Conservation (phyloP, 352 stramenopile genomes). For the Pythium dissimile region DNA sequence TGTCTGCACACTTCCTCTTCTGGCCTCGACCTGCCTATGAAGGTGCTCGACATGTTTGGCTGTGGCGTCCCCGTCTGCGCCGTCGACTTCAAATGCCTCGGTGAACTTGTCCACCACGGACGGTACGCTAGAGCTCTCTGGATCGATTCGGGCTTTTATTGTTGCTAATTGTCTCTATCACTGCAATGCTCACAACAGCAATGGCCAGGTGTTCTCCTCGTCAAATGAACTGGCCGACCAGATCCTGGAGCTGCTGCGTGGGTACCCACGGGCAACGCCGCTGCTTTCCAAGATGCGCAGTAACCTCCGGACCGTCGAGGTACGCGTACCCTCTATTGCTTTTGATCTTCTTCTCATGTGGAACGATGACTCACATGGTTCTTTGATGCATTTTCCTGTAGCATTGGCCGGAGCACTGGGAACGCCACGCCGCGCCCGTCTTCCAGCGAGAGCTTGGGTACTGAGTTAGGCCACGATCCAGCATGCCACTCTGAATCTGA, state of each 20-base stretch:
- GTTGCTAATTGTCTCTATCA: too few relatives aligned
- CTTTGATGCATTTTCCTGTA: slow-evolving; percentile 4
- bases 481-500: slow-evolving; percentile 4
- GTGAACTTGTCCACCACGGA: slow-evolving; percentile 94
- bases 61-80: slow-evolving; percentile 96
- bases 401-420: slow-evolving; percentile 83
- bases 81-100: slow-evolving; percentile 93
- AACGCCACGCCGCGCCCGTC: slow-evolving; percentile 47
- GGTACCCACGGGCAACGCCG: slow-evolving; percentile 37
- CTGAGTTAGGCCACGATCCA: background rate
- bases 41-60: slow-evolving; percentile 99
- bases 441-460: slow-evolving; percentile 52
- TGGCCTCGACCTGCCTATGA: slow-evolving; percentile 99
- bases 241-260: slow-evolving; percentile 54
- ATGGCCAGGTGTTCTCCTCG: slow-evolving; percentile 69
- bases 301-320: slow-evolving; percentile 58
- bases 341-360: background rate
- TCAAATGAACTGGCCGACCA: slow-evolving; percentile 54
- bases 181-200: too few relatives aligned
- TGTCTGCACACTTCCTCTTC: slow-evolving; percentile 99
- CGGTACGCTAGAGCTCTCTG: too few relatives aligned
- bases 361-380: background rate
- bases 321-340: slow-evolving; percentile 17
- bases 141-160: too few relatives aligned
- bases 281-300: slow-evolving; percentile 46